Base-by-base conservation (phyloP, 2,329 filamentous ascomycete genomes). In the Periconia sp. region DNA sequence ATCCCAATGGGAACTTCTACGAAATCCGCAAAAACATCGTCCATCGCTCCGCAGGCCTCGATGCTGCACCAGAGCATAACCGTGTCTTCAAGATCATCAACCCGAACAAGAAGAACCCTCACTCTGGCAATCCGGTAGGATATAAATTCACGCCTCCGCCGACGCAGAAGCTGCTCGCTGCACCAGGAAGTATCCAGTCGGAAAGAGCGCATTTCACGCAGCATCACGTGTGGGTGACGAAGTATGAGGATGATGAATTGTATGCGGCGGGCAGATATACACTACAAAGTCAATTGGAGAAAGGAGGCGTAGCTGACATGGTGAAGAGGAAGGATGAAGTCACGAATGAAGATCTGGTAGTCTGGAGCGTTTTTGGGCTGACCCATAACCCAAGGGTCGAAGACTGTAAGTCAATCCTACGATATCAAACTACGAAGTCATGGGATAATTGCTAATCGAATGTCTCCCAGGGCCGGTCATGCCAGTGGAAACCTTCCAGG, bases 1-100 rank as follows among this genome's bases (percentile, higher is more conserved):
- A 88, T 54, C 82, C 84, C 0, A 71, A 77, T 26, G 84, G 85
- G 19, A 85, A 84, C 59, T 77, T 74, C 40, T 87, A 86, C 66
- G 71, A 79, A 43, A 66, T 85, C 31, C 68, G 72, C 13, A 77
- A 81, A 35, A 73, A 69, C 0, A 56, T 66, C 0, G 66, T 86
- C 5, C 68, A 74, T 24, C 66, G 66, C 29, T 74, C 80, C 1
- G 57, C 70, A 4, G 74, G 75, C 42, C 65, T 80, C 4, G 79
- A 83, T 37, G 78, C 81, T 0, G 79, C 79, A 44, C 79, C 81
- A 0, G 59, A 66, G 8, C 65, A 78, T 23, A 84, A 84, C 54
- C 76, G 78, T 7, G 67, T 75, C 5, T 79, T 80, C 69, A 81
- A 80, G 46, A 78, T 81, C 46, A 69, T 74, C 38, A 81, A 81